Evolutionary conservation across 169 alveolate species (phyloP).

Genomic region (Pseudocohnilembus persalinus): DNA sequence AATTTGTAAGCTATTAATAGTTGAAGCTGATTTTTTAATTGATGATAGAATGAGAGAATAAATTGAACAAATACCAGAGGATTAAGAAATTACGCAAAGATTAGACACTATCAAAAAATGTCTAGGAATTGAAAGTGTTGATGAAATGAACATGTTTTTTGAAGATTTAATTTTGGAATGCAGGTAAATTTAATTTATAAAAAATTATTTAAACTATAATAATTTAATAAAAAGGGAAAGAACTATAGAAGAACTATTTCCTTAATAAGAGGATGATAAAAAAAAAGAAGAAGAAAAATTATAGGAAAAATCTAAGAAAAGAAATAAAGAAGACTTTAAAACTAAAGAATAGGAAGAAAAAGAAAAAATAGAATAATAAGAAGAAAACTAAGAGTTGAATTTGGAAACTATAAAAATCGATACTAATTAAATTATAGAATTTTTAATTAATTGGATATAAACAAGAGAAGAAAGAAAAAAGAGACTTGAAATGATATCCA

Average conservation of each 20-base stretch:
- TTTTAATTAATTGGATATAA: slow-evolving; percentile 52
- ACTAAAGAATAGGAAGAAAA: slow-evolving; percentile 1
- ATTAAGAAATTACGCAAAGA: slow-evolving; percentile 42
- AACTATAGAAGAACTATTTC: not conserved
- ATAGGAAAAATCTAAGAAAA: not conserved
- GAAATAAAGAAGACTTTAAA: not conserved
- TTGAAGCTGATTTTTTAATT: slow-evolving; percentile 62
- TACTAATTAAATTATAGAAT: slow-evolving; percentile 53
- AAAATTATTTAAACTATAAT: slow-evolving; percentile 22
- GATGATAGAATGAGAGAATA: slow-evolving; percentile 65
- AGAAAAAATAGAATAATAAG: slow-evolving; percentile 15
- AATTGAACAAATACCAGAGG: slow-evolving; percentile 32
- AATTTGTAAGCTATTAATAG: slow-evolving; percentile 51
- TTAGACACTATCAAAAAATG: slow-evolving; percentile 62
- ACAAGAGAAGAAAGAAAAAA: slow-evolving; percentile 55
- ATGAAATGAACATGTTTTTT: slow-evolving; percentile 59
- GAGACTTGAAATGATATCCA: slow-evolving; percentile 25
- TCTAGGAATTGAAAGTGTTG: slow-evolving; percentile 56
- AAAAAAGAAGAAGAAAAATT: slow-evolving; percentile 3
- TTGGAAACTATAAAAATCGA: slow-evolving; percentile 54
- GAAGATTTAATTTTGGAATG: slow-evolving; percentile 47
- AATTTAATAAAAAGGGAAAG: not conserved
- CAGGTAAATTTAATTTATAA: slow-evolving; percentile 9
- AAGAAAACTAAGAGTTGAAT: slow-evolving; percentile 32
- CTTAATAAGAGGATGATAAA: not conserved